Conservation (phyloP, 257 asterid genomes). For the Craterostigma plantagineum region DNA sequence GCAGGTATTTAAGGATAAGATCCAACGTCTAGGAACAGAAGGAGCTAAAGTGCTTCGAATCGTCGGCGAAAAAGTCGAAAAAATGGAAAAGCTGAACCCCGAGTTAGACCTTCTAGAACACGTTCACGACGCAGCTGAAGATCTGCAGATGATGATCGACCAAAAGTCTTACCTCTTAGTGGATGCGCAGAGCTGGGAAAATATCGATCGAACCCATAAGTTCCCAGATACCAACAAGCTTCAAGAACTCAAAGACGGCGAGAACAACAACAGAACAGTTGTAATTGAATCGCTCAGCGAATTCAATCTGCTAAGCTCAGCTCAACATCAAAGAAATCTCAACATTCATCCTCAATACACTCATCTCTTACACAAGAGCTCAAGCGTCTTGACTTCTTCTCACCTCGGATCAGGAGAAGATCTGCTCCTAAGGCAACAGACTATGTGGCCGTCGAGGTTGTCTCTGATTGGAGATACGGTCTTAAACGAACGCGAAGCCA, state of each 20-base stretch:
- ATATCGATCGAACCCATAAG: conserved; percentile 33
- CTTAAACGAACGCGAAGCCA: conserved; percentile 63
- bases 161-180: conserved; percentile 81
- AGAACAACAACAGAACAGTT: too few relatives aligned
- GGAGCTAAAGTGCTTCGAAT: conserved; percentile 63
- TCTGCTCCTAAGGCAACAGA: conserved; percentile 33
- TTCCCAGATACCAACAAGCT: conserved; percentile 38
- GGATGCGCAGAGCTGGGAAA: conserved; percentile 71
- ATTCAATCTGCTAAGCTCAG: too few relatives aligned
- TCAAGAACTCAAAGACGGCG: conserved; percentile 67
- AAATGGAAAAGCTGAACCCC: conserved; percentile 68
- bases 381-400: conserved; percentile 26
- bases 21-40: conserved; percentile 61
- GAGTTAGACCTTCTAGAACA: conserved; percentile 43
- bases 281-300: too few relatives aligned
- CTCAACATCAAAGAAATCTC: too few relatives aligned
- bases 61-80: conserved; percentile 77
- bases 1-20: conserved; percentile 43
- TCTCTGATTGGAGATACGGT: conserved; percentile 58
- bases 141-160: conserved; percentile 64
- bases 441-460: conserved; percentile 87
- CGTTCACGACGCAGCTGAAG: conserved; percentile 81
- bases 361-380: too few relatives aligned
- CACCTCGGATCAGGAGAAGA: conserved; percentile 65
- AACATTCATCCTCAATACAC: too few relatives aligned